Conservation (phyloP, 2,329 filamentous ascomycete species). For the Septoria linicola region DNA sequence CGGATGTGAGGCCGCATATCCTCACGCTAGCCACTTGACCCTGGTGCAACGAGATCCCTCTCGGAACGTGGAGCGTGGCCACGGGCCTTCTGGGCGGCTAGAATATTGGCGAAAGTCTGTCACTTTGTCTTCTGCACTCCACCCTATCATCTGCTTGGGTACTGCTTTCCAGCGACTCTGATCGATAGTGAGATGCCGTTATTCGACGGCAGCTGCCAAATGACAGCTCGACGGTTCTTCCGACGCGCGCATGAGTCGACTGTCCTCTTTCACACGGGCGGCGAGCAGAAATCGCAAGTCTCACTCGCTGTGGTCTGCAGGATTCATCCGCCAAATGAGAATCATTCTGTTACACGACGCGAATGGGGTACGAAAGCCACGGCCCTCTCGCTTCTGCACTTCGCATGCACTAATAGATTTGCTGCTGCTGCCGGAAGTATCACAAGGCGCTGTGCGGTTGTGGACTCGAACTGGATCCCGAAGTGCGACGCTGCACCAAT, state of each 20-base stretch:
- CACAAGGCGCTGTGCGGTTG: slow-evolving; percentile 21
- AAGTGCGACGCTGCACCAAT: slow-evolving; percentile 27
- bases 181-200: not conserved
- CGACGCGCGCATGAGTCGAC: not conserved
- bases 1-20: not conserved
- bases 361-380: not conserved
- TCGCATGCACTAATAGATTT: slow-evolving; percentile 10
- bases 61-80: slow-evolving; percentile 3
- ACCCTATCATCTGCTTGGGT: slow-evolving; percentile 3
- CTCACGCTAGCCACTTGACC: not conserved
- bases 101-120: slow-evolving; percentile 10
- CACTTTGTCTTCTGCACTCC: slow-evolving; percentile 3
- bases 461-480: slow-evolving; percentile 19
- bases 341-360: slow-evolving; percentile 7
- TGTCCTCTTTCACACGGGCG: slow-evolving; percentile 2
- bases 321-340: slow-evolving; percentile 8
- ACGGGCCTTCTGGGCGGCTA: slow-evolving; percentile 1
- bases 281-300: not conserved
- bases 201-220: slow-evolving; percentile 5
- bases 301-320: not conserved
- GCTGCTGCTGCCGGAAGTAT: slow-evolving; percentile 23
- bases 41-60: not conserved
- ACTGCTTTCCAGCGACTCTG: not conserved
- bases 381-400: slow-evolving; percentile 6
- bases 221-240: slow-evolving; percentile 3